These are phyloP conservation scores for Capronia americana DNA, from an alignment of 2,329 filamentous ascomycete species.

Conservation along the genomic window DNA sequence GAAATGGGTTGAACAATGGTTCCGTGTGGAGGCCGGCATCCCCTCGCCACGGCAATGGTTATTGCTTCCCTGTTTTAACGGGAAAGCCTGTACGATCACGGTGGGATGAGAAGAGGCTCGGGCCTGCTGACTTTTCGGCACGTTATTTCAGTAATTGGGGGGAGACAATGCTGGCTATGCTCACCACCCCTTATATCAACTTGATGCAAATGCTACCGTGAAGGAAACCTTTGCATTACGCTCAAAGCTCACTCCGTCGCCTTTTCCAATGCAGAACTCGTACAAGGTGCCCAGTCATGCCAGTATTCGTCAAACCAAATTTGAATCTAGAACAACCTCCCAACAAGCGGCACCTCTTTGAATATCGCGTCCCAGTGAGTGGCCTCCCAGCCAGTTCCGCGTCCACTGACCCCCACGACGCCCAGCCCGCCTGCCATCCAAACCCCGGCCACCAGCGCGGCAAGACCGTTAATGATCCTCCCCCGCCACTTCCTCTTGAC, in stretches of 20 bases:
- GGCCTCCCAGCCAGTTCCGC: conserved; percentile 77
- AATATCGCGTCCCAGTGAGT: conserved; percentile 80
- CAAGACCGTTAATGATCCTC: conserved; percentile 72
- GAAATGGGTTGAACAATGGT: neutral
- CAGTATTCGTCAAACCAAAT: neutral
- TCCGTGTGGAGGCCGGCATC: neutral
- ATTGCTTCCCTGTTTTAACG: neutral
- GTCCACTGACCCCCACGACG: conserved; percentile 74
- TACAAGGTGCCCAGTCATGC: neutral
- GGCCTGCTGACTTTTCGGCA: neutral
- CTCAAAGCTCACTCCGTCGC: neutral
- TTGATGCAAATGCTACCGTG: neutral
- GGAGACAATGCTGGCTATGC: neutral
- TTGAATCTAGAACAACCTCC: conserved; percentile 53
- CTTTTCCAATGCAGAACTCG: neutral
- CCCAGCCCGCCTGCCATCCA: conserved; percentile 85
- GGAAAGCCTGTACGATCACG: neutral
- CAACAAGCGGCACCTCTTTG: conserved; percentile 63
- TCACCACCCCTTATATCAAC: neutral
- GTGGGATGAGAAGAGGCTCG: neutral
- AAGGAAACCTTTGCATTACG: neutral
- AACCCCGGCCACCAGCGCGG: conserved; percentile 63
- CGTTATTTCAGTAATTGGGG: neutral
- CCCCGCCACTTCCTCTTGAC: conserved; percentile 67
- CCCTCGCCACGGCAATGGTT: neutral